Conservation (phyloP, 2,329 filamentous ascomycete species). For the Lecanicillium sp. region DNA sequence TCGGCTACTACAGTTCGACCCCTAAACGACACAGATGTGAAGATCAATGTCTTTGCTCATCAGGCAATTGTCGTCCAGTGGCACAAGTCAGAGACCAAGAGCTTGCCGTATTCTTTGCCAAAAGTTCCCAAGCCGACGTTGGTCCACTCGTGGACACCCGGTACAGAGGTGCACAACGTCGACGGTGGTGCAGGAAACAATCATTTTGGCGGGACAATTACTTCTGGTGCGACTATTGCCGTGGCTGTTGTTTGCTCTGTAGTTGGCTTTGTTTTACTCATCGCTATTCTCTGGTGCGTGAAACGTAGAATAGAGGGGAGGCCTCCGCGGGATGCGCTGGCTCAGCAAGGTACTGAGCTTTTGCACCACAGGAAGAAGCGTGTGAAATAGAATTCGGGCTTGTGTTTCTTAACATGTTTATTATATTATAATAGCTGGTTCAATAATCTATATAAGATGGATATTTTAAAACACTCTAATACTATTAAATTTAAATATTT, state of each 20-base stretch:
- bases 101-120: background rate
- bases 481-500: no score
- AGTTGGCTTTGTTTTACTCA: background rate
- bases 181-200: no score
- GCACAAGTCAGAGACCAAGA: background rate
- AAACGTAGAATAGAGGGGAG: background rate
- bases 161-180: background rate
- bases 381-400: no score
- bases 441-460: no score
- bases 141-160: background rate
- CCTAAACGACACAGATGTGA: background rate
- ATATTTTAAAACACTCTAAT: no score
- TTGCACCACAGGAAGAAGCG: no score
- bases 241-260: background rate
- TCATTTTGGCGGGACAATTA: background rate
- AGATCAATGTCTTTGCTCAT: background rate
- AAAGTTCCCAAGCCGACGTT: background rate
- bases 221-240: background rate
- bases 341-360: no score
- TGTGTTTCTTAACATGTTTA: no score
- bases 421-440: no score
- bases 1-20: background rate
- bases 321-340: background rate
- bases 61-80: conserved; percentile 1
- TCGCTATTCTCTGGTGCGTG: background rate